Percentiles rank a stretch among this genome's conserved stretches.
Evolutionary conservation across 2,329 filamentous ascomycete species (phyloP).

Genomic region (Sphaerulina musiva): DNA sequence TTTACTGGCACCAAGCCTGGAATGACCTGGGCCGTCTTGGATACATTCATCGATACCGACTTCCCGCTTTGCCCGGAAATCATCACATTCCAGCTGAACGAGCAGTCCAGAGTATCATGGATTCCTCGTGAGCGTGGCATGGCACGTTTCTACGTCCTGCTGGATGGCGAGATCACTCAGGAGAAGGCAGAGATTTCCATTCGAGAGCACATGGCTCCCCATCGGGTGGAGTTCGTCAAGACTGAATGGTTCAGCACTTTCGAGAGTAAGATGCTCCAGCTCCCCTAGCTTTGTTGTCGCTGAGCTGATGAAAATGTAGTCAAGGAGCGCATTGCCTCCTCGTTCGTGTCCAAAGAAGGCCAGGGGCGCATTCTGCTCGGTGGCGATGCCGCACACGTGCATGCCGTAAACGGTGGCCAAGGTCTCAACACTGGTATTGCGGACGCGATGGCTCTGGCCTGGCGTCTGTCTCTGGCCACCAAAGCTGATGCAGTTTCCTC

Average conservation of each 20-base stretch:
- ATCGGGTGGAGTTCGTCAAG: constrained; percentile 7
- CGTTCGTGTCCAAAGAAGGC: constrained; percentile 8
- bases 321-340: constrained; percentile 12
- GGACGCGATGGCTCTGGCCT: constrained; percentile 35
- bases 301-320: not conserved
- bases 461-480: constrained; percentile 18
- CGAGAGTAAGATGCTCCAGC: constrained; percentile 2
- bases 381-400: constrained; percentile 35
- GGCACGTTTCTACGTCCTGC: constrained; percentile 12
- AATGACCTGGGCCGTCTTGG: constrained; percentile 10
- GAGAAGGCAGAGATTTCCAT: constrained; percentile 11
- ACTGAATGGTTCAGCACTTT: constrained; percentile 16
- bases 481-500: not conserved
- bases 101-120: constrained; percentile 12
- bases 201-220: constrained; percentile 9
- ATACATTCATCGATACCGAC: constrained; percentile 14
- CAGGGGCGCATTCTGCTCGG: constrained; percentile 25
- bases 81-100: constrained; percentile 13
- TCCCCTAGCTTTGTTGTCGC: not conserved
- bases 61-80: constrained; percentile 13
- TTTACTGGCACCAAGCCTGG: constrained; percentile 16
- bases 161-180: constrained; percentile 12
- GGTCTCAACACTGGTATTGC: constrained; percentile 37
- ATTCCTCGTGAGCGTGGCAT: constrained; percentile 13
- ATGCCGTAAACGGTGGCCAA: constrained; percentile 35